Base-by-base conservation (phyloP, 2,329 filamentous ascomycete genomes). In the Diaporthe longicolla region DNA sequence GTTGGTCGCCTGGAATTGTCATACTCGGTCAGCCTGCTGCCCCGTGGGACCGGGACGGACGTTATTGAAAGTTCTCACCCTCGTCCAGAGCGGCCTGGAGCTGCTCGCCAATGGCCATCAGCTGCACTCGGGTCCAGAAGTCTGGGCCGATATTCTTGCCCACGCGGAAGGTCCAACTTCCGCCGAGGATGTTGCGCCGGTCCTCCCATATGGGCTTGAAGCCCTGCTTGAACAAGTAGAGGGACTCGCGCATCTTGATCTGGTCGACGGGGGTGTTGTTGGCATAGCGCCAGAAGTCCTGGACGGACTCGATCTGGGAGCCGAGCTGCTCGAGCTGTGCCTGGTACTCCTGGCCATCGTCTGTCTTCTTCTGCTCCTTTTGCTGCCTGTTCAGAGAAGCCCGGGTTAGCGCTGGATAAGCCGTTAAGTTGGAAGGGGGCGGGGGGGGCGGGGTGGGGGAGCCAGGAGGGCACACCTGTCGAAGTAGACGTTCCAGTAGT, bases 131-230 rank as follows among this genome's bases (percentile, higher is more conserved):
- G 78, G 92, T 95, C 94, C 93, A 98, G 81, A 94, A 93, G 79
- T 93, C 93, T 3, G 91, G 89, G 8, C 90, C 91, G 50, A 89
- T 88, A 76, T 87, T 88, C 86, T 97, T 98, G 76, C 93, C 92
- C 58, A 98, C 93, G 68, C 95, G 92, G 84, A 98, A 97, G 29
- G 95, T 97, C 95, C 95, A 98, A 82, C 93, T 93, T 66, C 96
- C 96, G 70, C 96, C 96, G 76, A 92, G 89, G 74, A 93, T 87
- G 84, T 98, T 98, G 79, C 97, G 92, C 54, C 94, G 90, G 82
- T 98, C 96, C 84, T 95, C 93, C 93, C 93, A 95, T 78, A 95
- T 86, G 73, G 93, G 93, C 76, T 89, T 89, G 83, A 94, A 94
- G 48, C 93, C 93, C 76, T 90, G 87, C 83, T 95, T 95, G 87